Conservation (phyloP, 345 rosid genomes). For the Atalantia buxifolia region DNA sequence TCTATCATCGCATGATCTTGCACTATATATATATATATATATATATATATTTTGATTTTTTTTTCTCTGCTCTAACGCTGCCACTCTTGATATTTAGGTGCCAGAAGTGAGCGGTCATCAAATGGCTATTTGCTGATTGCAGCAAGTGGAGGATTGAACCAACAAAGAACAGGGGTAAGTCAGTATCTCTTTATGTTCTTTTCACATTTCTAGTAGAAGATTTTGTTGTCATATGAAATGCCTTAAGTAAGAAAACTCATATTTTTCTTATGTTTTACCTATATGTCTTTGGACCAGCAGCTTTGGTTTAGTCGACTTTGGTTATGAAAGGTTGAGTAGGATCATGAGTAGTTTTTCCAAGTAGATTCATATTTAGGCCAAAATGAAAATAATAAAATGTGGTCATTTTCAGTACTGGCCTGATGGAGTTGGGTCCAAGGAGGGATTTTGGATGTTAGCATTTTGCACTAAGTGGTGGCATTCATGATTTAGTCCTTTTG, state of each 20-base stretch:
- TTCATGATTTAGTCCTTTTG: not conserved
- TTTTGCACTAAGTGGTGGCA: not conserved
- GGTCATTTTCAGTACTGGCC: not conserved
- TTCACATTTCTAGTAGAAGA: not conserved
- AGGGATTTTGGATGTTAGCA: not conserved
- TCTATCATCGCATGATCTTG: not conserved
- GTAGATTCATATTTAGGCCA: not conserved
- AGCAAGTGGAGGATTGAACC: constrained; percentile 97
- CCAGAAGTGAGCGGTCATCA: constrained; percentile 50
- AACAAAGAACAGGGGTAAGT: constrained; percentile 99
- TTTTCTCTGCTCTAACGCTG: constrained; percentile 5
- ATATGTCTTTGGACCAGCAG: constrained; percentile 1
- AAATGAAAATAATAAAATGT: not conserved
- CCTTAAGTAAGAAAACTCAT: not conserved
- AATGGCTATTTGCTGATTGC: constrained; percentile 97
- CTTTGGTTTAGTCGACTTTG: constrained; percentile 13
- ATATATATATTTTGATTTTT: not conserved
- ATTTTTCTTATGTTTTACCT: not conserved
- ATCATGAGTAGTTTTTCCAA: not conserved
- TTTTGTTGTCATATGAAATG: not conserved
- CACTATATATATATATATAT: no score
- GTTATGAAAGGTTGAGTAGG: not conserved
- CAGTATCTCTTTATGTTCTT: not conserved
- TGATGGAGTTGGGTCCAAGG: not conserved
- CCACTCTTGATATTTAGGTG: constrained; percentile 50